These are phyloP conservation scores for Boletus coccyginus DNA, from an alignment of 768 basidiomycete species.

Conservation along the genomic window DNA sequence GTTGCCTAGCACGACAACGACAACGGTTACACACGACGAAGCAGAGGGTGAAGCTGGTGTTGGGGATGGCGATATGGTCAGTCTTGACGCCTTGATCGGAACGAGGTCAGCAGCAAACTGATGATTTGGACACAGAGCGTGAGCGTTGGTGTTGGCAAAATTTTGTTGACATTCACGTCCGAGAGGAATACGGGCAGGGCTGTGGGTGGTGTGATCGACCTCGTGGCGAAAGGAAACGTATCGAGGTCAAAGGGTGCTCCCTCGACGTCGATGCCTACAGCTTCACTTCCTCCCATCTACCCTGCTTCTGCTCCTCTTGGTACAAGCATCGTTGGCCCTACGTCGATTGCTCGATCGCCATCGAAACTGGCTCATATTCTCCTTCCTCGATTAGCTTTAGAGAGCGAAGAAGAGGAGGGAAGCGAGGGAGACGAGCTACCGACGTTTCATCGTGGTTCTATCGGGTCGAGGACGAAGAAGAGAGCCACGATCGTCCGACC, in stretches of 20 bases:
- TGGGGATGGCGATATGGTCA: constrained; percentile 2
- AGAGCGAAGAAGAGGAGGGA: constrained; percentile 11
- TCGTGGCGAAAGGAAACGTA: not conserved
- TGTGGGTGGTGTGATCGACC: constrained; percentile 6
- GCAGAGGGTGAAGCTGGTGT: not conserved
- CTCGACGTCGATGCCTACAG: not conserved
- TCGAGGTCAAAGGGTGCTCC: not conserved
- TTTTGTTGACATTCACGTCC: not conserved
- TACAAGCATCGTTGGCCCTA: not conserved
- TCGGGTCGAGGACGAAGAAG: not conserved
- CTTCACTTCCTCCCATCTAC: not conserved
- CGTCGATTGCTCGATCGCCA: not conserved
- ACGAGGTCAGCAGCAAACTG: not conserved
- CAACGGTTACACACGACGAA: not conserved
- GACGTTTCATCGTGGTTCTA: constrained; percentile 16
- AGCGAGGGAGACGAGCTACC: constrained; percentile 17
- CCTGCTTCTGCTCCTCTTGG: constrained; percentile 2
- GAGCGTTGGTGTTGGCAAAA: not conserved
- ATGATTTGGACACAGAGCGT: constrained; percentile 3
- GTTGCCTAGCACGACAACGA: not conserved
- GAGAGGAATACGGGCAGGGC: not conserved
- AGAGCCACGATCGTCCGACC: not conserved
- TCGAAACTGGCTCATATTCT: constrained; percentile 15
- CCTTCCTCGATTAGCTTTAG: constrained; percentile 4
- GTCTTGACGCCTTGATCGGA: not conserved